These are phyloP conservation scores for Epichloe brachyelytri DNA, from an alignment of 2,329 filamentous ascomycete species.

Conservation along the genomic window DNA sequence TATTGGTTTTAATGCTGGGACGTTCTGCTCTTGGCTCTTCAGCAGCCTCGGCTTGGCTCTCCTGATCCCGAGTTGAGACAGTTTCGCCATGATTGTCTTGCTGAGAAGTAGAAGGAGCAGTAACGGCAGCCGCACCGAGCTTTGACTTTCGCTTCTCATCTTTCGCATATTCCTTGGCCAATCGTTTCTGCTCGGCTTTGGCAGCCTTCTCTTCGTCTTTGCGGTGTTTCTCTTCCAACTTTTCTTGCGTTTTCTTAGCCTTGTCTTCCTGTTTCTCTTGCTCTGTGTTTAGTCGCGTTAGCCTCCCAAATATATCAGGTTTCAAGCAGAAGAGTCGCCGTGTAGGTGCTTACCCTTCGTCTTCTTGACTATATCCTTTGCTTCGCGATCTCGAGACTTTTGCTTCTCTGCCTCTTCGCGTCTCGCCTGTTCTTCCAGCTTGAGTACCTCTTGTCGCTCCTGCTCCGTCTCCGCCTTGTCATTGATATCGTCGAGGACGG, in stretches of 20 bases:
- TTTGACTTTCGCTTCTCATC: constrained; percentile 36
- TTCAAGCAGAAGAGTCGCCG: too few relatives aligned
- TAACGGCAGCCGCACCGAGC: constrained; percentile 10
- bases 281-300: constrained; percentile 17
- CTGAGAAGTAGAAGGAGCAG: neutral
- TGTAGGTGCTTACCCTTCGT: constrained; percentile 41
- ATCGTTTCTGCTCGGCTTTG: constrained; percentile 39
- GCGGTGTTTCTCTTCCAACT: constrained; percentile 7
- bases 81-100: constrained; percentile 6
- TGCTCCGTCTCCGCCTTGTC: constrained; percentile 62
- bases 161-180: constrained; percentile 5
- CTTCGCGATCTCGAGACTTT: constrained; percentile 38
- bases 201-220: constrained; percentile 31
- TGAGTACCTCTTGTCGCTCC: constrained; percentile 52
- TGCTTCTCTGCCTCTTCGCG: constrained; percentile 37
- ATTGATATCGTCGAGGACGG: constrained; percentile 73
- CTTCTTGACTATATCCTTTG: constrained; percentile 39
- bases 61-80: constrained; percentile 6
- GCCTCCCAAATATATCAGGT: constrained; percentile 1
- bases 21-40: neutral
- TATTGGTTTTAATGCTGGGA: neutral
- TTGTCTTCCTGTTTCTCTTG: constrained; percentile 31
- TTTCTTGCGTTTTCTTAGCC: constrained; percentile 12
- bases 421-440: constrained; percentile 44
- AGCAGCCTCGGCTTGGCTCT: neutral